These are phyloP conservation scores for Ogataea haglerorum DNA, from an alignment of 805 yeast species.

Conservation along the genomic window DNA sequence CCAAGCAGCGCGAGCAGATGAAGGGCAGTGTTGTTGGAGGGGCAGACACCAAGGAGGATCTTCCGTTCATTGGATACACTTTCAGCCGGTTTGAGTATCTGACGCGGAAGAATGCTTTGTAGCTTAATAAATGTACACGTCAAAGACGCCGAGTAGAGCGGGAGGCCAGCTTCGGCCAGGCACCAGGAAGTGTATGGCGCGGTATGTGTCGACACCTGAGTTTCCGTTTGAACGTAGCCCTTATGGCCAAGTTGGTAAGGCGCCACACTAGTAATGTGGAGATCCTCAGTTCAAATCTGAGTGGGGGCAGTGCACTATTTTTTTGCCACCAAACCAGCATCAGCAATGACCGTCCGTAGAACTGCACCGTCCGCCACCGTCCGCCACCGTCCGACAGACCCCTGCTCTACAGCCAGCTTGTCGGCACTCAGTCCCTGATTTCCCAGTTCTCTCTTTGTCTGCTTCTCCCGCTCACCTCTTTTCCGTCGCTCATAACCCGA, in stretches of 20 bases:
- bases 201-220: background rate
- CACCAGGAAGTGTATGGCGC: background rate
- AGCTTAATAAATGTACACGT: constrained; percentile 1
- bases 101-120: constrained; percentile 65
- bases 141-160: background rate
- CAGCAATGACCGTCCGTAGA: no score
- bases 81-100: constrained; percentile 91
- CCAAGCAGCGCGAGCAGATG: constrained; percentile 57
- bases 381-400: no score
- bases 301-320: constrained; percentile 29
- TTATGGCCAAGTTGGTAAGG: constrained; percentile 36
- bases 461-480: background rate
- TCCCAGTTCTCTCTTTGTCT: background rate
- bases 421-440: background rate
- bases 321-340: background rate
- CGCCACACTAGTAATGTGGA: constrained; percentile 36
- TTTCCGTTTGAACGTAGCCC: constrained; percentile 16
- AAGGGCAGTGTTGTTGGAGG: constrained; percentile 39
- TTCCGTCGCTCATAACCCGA: constrained; percentile 4
- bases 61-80: constrained; percentile 97
- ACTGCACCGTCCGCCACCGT: no score
- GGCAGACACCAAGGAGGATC: constrained; percentile 69
- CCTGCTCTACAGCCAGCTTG: background rate
- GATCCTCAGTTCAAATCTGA: constrained; percentile 36
- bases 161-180: no score